Evolutionary conservation across 2,329 filamentous ascomycete species (phyloP).

Genomic region (Alternaria atra): DNA sequence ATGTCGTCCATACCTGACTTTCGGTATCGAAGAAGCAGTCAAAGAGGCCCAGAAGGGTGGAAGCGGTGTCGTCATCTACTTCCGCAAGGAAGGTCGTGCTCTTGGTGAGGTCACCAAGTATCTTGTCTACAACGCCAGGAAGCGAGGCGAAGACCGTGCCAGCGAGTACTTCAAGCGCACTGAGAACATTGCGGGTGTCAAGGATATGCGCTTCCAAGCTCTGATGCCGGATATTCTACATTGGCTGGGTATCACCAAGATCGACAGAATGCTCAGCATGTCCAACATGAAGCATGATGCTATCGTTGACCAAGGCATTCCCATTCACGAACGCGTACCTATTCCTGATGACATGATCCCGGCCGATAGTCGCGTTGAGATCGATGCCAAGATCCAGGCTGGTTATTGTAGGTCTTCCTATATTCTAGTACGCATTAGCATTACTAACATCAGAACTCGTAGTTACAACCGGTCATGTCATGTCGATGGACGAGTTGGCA

Average conservation of each 20-base stretch:
- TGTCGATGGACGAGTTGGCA: conserved; percentile 85
- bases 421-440: neutral
- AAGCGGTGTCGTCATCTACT: conserved; percentile 96
- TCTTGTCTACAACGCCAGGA: conserved; percentile 79
- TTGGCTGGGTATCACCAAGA: conserved; percentile 98
- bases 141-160: conserved; percentile 78
- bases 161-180: conserved; percentile 96
- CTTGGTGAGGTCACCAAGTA: conserved; percentile 94
- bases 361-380: conserved; percentile 94
- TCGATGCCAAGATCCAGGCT: conserved; percentile 97
- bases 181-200: conserved; percentile 98
- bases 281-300: conserved; percentile 96
- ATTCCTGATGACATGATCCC: conserved; percentile 95
- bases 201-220: conserved; percentile 96
- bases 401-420: conserved; percentile 70
- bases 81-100: conserved; percentile 95
- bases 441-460: conserved; percentile 32
- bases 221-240: conserved; percentile 98
- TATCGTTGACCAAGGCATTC: conserved; percentile 84
- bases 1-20: conserved; percentile 93
- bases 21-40: conserved; percentile 96
- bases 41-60: conserved; percentile 95
- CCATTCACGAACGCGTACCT: conserved; percentile 88
- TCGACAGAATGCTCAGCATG: conserved; percentile 98
- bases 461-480: conserved; percentile 86